Percentiles rank a stretch among this genome's conserved stretches.
Evolutionary conservation across 192 early-diverging fungal genomes (phyloP).

Genomic region (Coemansia sp.): DNA sequence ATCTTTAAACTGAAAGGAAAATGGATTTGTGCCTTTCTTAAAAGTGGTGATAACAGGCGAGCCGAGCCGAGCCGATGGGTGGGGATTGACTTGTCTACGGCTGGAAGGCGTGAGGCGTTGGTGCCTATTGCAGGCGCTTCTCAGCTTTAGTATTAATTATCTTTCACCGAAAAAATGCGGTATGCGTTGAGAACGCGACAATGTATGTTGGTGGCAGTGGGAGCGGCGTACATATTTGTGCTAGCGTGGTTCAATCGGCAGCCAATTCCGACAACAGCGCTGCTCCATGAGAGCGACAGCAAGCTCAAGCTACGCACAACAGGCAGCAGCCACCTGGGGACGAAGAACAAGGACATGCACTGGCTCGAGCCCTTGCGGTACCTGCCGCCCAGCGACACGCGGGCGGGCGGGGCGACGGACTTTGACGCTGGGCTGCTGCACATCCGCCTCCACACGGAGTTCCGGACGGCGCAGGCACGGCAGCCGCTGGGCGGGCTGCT

Average conservation of each 20-base stretch:
- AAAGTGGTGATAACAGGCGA: not conserved
- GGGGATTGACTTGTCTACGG: no score
- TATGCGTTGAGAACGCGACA: conserved; percentile 51
- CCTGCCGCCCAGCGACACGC: conserved; percentile 3
- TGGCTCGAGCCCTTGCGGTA: conserved; percentile 50
- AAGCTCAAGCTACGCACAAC: conserved; percentile 34
- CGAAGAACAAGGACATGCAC: conserved; percentile 39
- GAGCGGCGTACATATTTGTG: conserved; percentile 45
- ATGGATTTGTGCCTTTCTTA: no score
- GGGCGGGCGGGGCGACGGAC: conserved; percentile 28
- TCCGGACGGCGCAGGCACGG: conserved; percentile 26
- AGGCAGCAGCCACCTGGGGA: conserved; percentile 19
- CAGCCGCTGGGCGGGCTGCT: conserved; percentile 49
- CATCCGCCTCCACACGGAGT: conserved; percentile 51
- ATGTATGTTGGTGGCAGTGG: conserved; percentile 46
- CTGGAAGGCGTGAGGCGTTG: no score
- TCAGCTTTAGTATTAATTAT: not conserved
- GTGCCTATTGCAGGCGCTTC: no score
- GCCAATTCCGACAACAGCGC: conserved; percentile 52
- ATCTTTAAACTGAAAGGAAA: conserved; percentile 2
- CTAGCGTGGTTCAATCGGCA: conserved; percentile 57
- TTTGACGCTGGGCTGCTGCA: conserved; percentile 41
- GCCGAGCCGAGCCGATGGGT: conserved; percentile 6
- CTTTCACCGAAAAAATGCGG: conserved; percentile 30
- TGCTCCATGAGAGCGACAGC: conserved; percentile 47